These are phyloP conservation scores for Zanthoxylum bungeanum DNA, from an alignment of 345 rosid species.

Conservation along the genomic window DNA sequence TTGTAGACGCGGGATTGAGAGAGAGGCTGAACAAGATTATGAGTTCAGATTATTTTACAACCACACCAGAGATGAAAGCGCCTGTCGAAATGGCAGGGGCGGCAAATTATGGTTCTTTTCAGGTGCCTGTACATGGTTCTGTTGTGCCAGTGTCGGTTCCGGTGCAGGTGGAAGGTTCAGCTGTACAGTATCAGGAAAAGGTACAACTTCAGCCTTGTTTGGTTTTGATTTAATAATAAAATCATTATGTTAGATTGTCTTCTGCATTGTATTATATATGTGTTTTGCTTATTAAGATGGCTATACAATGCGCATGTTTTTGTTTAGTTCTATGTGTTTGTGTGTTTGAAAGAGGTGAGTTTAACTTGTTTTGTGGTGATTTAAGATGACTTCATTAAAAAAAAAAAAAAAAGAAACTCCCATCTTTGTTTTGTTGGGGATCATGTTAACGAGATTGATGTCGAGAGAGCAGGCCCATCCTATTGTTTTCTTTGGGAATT, in stretches of 20 bases:
- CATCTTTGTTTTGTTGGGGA: neutral
- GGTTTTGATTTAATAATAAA: neutral
- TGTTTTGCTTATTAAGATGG: neutral
- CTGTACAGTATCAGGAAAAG: constrained; percentile 43
- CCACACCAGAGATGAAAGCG: constrained; percentile 81
- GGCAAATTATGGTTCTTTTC: constrained; percentile 59
- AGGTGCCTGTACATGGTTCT: constrained; percentile 43
- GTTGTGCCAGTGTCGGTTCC: constrained; percentile 31
- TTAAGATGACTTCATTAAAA: no score
- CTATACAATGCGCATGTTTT: neutral
- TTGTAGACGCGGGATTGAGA: constrained; percentile 69
- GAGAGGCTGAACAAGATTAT: constrained; percentile 78
- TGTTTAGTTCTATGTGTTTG: neutral
- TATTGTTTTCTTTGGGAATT: neutral
- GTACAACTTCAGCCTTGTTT: constrained; percentile 24
- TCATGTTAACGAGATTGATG: neutral
- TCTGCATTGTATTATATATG: neutral
- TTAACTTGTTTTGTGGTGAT: neutral
- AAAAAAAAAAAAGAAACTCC: no score
- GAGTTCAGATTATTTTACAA: constrained; percentile 81
- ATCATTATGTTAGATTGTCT: neutral
- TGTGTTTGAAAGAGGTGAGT: neutral
- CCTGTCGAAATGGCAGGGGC: constrained; percentile 80
- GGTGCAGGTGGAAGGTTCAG: constrained; percentile 38
- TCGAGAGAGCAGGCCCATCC: neutral